Conservation (phyloP, 768 basidiomycete species). For the Tulasnella sp. region DNA sequence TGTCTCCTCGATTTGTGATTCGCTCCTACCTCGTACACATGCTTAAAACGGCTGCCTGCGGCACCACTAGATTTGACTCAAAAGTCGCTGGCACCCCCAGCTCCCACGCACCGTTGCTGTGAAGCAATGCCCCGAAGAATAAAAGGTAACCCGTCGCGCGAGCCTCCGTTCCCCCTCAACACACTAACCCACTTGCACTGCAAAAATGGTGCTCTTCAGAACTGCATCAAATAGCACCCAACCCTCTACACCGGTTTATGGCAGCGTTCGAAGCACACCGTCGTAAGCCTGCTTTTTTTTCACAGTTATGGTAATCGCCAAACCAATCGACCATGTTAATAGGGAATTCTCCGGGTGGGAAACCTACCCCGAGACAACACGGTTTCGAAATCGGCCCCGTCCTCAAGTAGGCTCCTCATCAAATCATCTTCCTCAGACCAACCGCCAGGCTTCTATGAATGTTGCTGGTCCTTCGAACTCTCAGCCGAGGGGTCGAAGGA, state of each 20-base stretch:
- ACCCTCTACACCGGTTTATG: not conserved
- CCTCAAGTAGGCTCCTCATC: too few relatives aligned
- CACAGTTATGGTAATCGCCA: not conserved
- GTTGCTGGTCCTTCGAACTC: too few relatives aligned
- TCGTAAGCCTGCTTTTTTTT: not conserved
- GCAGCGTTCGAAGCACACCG: not conserved
- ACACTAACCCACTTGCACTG: not conserved
- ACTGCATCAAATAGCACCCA: not conserved
- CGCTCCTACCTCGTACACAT: not conserved
- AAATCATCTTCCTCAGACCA: too few relatives aligned
- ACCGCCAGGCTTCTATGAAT: too few relatives aligned
- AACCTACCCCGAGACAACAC: not conserved
- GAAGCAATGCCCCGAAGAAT: too few relatives aligned
- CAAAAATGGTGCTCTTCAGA: not conserved
- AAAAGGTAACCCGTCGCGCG: not conserved
- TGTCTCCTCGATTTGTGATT: not conserved
- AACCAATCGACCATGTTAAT: not conserved
- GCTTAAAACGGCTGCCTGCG: not conserved
- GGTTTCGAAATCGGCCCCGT: not conserved
- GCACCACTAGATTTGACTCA: too few relatives aligned
- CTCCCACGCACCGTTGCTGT: too few relatives aligned
- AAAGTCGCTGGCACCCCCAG: too few relatives aligned
- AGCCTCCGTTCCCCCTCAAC: not conserved
- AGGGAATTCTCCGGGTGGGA: not conserved
- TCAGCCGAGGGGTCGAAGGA: too few relatives aligned